Base-by-base conservation (phyloP, 2,329 filamentous ascomycete species). In the Fusarium pseudograminearum region DNA sequence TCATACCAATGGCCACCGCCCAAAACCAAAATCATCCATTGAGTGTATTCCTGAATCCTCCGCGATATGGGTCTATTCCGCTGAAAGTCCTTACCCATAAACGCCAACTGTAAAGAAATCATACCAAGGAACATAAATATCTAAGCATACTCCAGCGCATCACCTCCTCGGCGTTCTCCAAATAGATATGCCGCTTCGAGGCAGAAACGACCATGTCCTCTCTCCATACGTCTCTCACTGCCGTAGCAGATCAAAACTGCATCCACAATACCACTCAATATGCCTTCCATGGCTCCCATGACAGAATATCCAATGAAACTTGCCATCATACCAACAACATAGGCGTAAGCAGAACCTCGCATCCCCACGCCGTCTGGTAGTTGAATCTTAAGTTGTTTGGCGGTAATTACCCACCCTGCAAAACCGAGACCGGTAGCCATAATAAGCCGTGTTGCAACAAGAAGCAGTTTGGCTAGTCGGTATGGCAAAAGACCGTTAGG, bases 301-400 rank as follows among this genome's bases (percentile, higher is more conserved):
- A 98, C 90, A 7, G 93, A 94, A 90, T 96, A 99, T 10, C 96
- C 96, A 72, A 99, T 98, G 57, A 95, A 94, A 65, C 93, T 93
- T 18, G 96, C 96, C 71, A 98, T 91, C 67, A 99, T 80, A 12
- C 94, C 96, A 24, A 99, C 93, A 3, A 98, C 88, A 76, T 98
- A 99, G 4, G 95, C 96, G 78, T 99, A 99, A 26, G 96, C 85
- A 74, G 93, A 97, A 11, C 96, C 96, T 46, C 88, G 88, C 52
- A 91, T 77, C 0, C 87, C 86, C 53, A 79, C 71, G 3, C 85
- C 85, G 40, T 83, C 86, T 59, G 79, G 89, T 63, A 82, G 81
- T 76, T 81, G 83, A 22, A 96, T 83, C 53, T 86, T 84, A 6
- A 98, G 83, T 79, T 92, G 90, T 67, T 93, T 90, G 14, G 96